phyloP scores from a whole-genome alignment of 805 yeast species.

The Dipodascopsis tothii region DNA sequence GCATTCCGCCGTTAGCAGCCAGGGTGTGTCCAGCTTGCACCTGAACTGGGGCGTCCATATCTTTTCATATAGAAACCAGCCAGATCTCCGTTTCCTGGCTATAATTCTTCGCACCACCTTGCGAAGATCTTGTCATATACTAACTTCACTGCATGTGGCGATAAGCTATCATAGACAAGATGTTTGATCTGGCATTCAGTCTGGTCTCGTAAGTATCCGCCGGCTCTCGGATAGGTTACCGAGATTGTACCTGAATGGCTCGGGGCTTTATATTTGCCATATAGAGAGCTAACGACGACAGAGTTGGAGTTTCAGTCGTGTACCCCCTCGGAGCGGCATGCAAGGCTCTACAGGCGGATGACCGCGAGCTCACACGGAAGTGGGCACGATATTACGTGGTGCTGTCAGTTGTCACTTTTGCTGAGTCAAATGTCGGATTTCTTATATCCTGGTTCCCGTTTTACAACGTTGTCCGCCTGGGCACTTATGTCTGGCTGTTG shows the following conservation, averaged over 20 bases:
- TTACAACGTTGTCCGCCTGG: conserved; percentile 35
- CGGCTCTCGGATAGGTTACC: not conserved
- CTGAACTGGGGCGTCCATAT: not conserved
- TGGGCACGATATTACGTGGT: conserved; percentile 66
- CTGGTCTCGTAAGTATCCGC: conserved; percentile 4
- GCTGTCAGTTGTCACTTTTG: conserved; percentile 36
- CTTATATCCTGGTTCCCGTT: conserved; percentile 49
- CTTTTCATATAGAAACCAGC: not conserved
- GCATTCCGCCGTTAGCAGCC: not conserved
- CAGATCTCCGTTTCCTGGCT: not conserved
- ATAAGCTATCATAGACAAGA: not conserved
- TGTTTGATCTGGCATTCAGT: conserved; percentile 5
- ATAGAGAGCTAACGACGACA: conserved; percentile 4
- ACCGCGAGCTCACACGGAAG: conserved; percentile 33
- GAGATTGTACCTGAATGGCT: not conserved
- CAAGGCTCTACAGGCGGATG: conserved; percentile 45
- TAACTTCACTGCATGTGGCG: not conserved
- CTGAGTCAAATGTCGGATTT: conserved; percentile 39
- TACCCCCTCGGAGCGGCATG: conserved; percentile 59
- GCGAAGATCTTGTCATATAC: not conserved
- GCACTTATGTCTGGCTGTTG: not conserved
- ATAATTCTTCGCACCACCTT: not conserved
- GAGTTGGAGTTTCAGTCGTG: conserved; percentile 37
- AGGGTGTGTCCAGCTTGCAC: not conserved
- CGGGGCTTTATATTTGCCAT: conserved; percentile 8